Evolutionary conservation across 768 basidiomycete genomes (phyloP), one percentile per base, ranked within the genome.

Genomic region (Macrolepiota fuliginosa): DNA sequence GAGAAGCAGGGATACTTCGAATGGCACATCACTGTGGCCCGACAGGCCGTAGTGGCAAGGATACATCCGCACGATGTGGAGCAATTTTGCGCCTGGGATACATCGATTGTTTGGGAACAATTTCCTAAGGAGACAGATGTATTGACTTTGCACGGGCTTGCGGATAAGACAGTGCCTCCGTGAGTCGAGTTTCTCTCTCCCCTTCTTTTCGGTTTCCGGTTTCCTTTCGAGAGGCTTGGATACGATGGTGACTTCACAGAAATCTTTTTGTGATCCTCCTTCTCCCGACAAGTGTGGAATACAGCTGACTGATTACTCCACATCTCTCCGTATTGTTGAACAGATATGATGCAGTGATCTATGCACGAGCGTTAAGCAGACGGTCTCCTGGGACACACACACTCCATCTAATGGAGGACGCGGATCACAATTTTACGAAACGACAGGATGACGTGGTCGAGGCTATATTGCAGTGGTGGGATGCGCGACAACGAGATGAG

Each of bases 371-470:
- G 1, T 77, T 90, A 50, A 81, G 86, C 32, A 67, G 72, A 35
- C 80, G 89, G 59, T 66, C 66, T 13, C 83, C 86, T 22, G 92
- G 90, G 51, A 90, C 89, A 6, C 89, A 92, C 69, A 86, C 78
- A 17, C 75, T 93, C 25, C 81, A 87, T 68, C 75, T 89, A 25
- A 74, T 91, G 40, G 92, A 93, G 70, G 82, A 81, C 47, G 89
- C 87, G 7, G 90, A 92, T 74, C 92, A 93, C 69, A 93, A 92
- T 72, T 89, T 87, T 66, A 85, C 83, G 24, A 85, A 87, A 24
- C 81, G 82, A 58, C 83, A 84, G 64, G 88, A 90, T 58, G 83
- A 90, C 54, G 79, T 93, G 13, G 84, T 90, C 19, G 82, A 83
- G 37, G 78, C 79, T 32, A 85, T 94, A 57, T 71, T 91, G 27